phyloP scores from a whole-genome alignment of 768 basidiomycete genomes.

The Mycena alexandri region DNA sequence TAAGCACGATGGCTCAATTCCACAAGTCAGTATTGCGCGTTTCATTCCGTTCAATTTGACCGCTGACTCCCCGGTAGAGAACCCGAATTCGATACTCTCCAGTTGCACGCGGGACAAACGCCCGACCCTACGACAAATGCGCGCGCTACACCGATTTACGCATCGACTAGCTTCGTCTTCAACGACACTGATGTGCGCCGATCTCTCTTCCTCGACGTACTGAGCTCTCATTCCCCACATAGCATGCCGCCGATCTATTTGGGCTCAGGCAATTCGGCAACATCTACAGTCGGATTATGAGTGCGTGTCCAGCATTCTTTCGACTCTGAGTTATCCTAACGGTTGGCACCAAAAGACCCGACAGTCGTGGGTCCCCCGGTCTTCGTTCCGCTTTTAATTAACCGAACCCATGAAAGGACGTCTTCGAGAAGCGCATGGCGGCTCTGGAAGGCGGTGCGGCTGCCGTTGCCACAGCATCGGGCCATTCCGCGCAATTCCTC shows the following conservation, averaged over 20 bases:
- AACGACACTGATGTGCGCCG: conserved; percentile 71
- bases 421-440: conserved; percentile 84
- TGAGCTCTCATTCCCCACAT: conserved; percentile 16
- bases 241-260: conserved; percentile 84
- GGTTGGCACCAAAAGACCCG: neutral
- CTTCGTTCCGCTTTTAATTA: neutral
- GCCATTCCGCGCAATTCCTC: conserved; percentile 84
- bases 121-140: conserved; percentile 77
- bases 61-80: conserved; percentile 46
- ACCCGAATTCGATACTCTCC: conserved; percentile 85
- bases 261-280: conserved; percentile 70
- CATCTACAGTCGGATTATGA: conserved; percentile 77
- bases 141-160: conserved; percentile 84
- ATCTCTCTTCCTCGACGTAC: neutral
- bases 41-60: neutral
- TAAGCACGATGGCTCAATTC: conserved; percentile 32
- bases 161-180: conserved; percentile 79
- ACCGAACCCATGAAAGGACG: conserved; percentile 58
- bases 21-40: conserved; percentile 27
- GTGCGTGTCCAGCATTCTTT: conserved; percentile 52
- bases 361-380: conserved; percentile 11
- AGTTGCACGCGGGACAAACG: conserved; percentile 81
- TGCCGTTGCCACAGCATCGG: conserved; percentile 80
- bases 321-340: conserved; percentile 61
- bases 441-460: conserved; percentile 86